Conservation (phyloP, 768 basidiomycete species). For the Tylopilus vinaceipallidus region DNA sequence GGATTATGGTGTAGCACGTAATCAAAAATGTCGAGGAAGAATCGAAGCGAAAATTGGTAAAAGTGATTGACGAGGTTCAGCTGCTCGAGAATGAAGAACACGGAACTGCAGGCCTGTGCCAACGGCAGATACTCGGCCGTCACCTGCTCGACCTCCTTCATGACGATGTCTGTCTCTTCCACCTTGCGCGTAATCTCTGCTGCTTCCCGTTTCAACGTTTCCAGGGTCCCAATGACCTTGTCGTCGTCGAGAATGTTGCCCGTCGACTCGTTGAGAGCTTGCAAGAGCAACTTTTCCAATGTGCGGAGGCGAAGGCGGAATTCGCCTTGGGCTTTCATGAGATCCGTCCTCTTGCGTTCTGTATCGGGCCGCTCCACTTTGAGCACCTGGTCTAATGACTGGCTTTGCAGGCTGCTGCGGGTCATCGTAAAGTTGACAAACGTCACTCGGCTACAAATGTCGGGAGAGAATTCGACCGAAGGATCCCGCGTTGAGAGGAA, state of each 20-base stretch:
- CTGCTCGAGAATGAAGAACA: constrained; percentile 97
- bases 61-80: constrained; percentile 94
- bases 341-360: constrained; percentile 90
- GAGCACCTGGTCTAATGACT: constrained; percentile 94
- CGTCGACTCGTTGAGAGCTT: constrained; percentile 93
- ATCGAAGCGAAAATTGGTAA: constrained; percentile 96
- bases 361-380: constrained; percentile 97
- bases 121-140: constrained; percentile 92
- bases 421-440: constrained; percentile 99
- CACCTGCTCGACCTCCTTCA: constrained; percentile 95
- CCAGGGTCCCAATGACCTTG: constrained; percentile 95
- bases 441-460: constrained; percentile 96
- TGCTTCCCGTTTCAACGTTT: constrained; percentile 93
- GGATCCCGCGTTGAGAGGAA: constrained; percentile 97
- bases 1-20: constrained; percentile 91
- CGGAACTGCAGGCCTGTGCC: constrained; percentile 92
- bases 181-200: constrained; percentile 95
- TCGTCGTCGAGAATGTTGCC: constrained; percentile 99
- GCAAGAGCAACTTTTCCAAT: constrained; percentile 87
- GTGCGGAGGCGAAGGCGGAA: constrained; percentile 91
- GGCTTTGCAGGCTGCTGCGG: constrained; percentile 95
- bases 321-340: constrained; percentile 98
- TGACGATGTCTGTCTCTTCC: constrained; percentile 92
- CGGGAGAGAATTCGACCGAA: constrained; percentile 95
- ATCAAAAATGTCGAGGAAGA: constrained; percentile 99